Evolutionary conservation across 2,329 filamentous ascomycete species (phyloP).

Genomic region (Talaromyces sp.): DNA sequence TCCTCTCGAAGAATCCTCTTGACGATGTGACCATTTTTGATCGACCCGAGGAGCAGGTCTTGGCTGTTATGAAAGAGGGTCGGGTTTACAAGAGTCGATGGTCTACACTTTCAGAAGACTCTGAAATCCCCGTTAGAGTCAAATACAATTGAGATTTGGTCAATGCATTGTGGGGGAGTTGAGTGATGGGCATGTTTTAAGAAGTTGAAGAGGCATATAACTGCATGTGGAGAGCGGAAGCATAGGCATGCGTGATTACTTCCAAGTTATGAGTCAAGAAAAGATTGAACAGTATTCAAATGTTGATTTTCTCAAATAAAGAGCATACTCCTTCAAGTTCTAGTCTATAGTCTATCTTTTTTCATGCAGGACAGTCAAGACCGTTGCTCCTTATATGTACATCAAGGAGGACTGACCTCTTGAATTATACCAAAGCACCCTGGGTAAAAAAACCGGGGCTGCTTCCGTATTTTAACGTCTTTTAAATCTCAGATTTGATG

Average conservation of each 20-base stretch:
- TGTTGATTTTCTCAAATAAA: no score
- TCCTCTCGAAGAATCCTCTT: constrained; percentile 56
- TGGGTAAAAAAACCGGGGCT: no score
- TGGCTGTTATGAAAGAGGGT: constrained; percentile 60
- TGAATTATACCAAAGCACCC: no score
- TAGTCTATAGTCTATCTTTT: no score
- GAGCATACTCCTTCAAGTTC: no score
- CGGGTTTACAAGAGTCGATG: constrained; percentile 45
- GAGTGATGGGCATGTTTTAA: neutral
- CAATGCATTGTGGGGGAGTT: constrained; percentile 1
- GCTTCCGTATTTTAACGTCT: no score
- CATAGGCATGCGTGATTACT: no score
- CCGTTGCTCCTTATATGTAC: no score
- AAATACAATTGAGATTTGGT: constrained; percentile 11
- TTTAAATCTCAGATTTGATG: constrained; percentile 20
- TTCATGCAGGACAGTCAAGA: no score
- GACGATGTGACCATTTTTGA: constrained; percentile 57
- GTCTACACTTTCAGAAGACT: constrained; percentile 22
- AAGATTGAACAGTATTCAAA: no score
- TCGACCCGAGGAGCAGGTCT: constrained; percentile 49
- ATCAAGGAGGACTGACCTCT: no score
- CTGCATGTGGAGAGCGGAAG: neutral
- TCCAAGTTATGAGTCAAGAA: no score
- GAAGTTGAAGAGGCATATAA: neutral
- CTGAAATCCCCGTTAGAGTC: constrained; percentile 22